These are phyloP conservation scores for Mycosphaerella sp. DNA, from an alignment of 2,329 filamentous ascomycete genomes.

Conservation along the genomic window DNA sequence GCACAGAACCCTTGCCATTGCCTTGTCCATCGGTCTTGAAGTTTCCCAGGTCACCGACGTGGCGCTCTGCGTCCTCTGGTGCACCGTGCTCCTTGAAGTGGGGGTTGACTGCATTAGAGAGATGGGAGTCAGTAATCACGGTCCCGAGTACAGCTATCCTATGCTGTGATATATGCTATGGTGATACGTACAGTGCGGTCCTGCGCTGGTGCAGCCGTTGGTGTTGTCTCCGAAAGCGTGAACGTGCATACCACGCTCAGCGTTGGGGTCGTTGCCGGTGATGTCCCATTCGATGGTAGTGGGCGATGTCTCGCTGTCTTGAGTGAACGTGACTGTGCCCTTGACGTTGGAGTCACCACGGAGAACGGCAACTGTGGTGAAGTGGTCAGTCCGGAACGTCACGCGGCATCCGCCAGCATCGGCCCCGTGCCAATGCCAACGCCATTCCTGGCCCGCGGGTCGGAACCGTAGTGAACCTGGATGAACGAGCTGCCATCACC, in stretches of 20 bases:
- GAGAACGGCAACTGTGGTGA: slow-evolving; percentile 74
- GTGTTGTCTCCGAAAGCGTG: slow-evolving; percentile 99
- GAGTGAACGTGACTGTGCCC: slow-evolving; percentile 93
- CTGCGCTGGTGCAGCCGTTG: slow-evolving; percentile 98
- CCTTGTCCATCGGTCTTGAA: slow-evolving; percentile 91
- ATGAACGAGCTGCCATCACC: slow-evolving; percentile 18
- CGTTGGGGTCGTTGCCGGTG: slow-evolving; percentile 84
- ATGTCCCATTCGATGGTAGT: slow-evolving; percentile 93
- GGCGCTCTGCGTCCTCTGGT: slow-evolving; percentile 73
- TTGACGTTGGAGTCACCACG: slow-evolving; percentile 95
- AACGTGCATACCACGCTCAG: slow-evolving; percentile 96
- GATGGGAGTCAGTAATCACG: slow-evolving; percentile 8
- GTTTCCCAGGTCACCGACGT: slow-evolving; percentile 98
- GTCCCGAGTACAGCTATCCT: too few species aligned
- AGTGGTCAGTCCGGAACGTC: slow-evolving; percentile 9
- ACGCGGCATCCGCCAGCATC: not conserved
- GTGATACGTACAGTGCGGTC: slow-evolving; percentile 92
- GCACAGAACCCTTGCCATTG: slow-evolving; percentile 73
- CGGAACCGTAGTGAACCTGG: slow-evolving; percentile 15
- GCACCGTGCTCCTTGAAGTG: slow-evolving; percentile 86
- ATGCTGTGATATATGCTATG: not conserved
- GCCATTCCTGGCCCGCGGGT: not conserved
- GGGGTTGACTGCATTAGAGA: slow-evolving; percentile 70
- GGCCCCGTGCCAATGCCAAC: not conserved
- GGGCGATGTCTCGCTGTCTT: slow-evolving; percentile 70